Conservation (phyloP, 164 flowering plant genomes). For the Hamamelis virginiana region DNA sequence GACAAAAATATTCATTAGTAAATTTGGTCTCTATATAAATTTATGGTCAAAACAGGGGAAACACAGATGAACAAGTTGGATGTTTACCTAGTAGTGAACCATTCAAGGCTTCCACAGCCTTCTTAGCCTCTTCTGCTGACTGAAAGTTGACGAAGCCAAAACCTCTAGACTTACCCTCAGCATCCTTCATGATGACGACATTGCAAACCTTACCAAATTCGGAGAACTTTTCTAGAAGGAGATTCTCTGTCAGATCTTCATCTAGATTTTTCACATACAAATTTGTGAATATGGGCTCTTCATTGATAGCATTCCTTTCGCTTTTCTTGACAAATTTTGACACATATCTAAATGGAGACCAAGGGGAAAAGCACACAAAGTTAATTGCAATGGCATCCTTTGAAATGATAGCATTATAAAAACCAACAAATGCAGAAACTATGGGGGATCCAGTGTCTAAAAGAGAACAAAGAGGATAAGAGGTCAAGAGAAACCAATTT, state of each 20-base stretch:
- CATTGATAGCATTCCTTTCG: slow-evolving; percentile 20
- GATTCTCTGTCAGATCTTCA: slow-evolving; percentile 34
- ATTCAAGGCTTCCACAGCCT: slow-evolving; percentile 43
- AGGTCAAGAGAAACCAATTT: neutral
- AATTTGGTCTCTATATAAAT: no score
- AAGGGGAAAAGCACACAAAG: neutral
- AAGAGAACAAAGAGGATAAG: neutral
- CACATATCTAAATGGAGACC: slow-evolving; percentile 32
- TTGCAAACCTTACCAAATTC: slow-evolving; percentile 34
- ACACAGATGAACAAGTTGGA: neutral
- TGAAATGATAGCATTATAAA: neutral
- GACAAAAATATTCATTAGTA: neutral
- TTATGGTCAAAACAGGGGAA: neutral
- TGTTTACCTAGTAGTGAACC: slow-evolving; percentile 38
- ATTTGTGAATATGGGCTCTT: slow-evolving; percentile 30
- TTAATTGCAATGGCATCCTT: neutral
- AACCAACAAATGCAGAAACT: neutral
- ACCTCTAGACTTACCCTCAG: slow-evolving; percentile 43
- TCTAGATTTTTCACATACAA: slow-evolving; percentile 48
- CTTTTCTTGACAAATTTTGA: slow-evolving; percentile 41
- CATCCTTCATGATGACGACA: slow-evolving; percentile 37
- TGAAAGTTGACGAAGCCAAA: slow-evolving; percentile 53
- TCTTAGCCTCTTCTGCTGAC: slow-evolving; percentile 37
- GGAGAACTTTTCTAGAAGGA: slow-evolving; percentile 35
- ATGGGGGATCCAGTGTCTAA: neutral